A percentile compares a stretch with the other conserved stretches of the same genome.
Conservation (phyloP, 2,329 filamentous ascomycete species). For the Stylonectria norvegica region DNA sequence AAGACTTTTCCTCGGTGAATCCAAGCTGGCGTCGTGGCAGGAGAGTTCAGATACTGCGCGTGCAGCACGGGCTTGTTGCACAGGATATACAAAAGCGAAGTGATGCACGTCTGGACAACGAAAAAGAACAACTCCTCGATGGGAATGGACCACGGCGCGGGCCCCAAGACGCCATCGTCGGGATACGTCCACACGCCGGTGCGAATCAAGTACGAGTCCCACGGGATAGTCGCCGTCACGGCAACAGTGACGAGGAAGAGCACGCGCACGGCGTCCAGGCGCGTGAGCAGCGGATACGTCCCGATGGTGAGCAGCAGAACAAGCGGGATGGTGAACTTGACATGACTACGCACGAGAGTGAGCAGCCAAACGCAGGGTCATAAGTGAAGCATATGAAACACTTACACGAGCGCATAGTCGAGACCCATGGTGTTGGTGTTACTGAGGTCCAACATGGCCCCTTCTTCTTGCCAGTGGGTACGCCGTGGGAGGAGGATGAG, state of each 20-base stretch:
- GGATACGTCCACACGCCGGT: constrained; percentile 70
- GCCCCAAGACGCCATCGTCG: constrained; percentile 59
- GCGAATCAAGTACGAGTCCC: constrained; percentile 72
- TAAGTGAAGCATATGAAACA: not conserved
- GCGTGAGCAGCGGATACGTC: constrained; percentile 16
- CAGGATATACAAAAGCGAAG: constrained; percentile 64
- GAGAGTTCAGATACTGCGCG: constrained; percentile 35
- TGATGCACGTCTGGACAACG: constrained; percentile 72
- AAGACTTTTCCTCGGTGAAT: constrained; percentile 32
- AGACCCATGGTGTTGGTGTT: constrained; percentile 23
- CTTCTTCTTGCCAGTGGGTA: too few relatives aligned
- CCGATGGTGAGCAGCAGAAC: constrained; percentile 11
- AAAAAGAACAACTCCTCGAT: constrained; percentile 76
- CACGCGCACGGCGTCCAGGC: constrained; percentile 17
- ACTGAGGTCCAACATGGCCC: too few relatives aligned
- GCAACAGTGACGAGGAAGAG: constrained; percentile 37
- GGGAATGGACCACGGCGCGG: constrained; percentile 62
- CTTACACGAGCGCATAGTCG: constrained; percentile 25
- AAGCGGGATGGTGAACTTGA: constrained; percentile 22
- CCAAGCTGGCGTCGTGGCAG: constrained; percentile 12
- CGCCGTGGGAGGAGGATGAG: too few relatives aligned
- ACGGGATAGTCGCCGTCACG: constrained; percentile 66
- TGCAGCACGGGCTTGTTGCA: constrained; percentile 62
- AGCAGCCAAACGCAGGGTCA: too few relatives aligned
- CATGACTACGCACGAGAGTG: constrained; percentile 10